These are phyloP conservation scores for Alternaria metachromatica DNA, from an alignment of 2,329 filamentous ascomycete genomes.

Conservation along the genomic window DNA sequence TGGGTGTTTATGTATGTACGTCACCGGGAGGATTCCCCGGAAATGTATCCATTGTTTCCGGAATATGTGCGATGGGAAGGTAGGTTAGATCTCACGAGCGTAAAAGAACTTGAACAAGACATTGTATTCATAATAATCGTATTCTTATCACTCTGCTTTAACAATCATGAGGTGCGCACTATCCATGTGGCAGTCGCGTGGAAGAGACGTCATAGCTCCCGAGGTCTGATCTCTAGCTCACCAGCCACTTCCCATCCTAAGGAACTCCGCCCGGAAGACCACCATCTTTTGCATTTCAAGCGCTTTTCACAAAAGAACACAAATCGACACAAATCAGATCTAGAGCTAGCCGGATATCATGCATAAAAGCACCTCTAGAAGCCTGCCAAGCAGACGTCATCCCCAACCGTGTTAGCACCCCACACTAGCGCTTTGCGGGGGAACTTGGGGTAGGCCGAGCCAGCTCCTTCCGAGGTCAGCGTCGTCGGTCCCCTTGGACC, in stretches of 20 bases:
- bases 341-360: background rate
- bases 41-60: background rate
- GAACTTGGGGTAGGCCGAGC: conserved; percentile 5
- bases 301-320: background rate
- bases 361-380: background rate
- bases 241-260: background rate
- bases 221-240: background rate
- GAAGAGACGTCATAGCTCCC: background rate
- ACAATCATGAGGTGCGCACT: background rate
- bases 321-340: background rate
- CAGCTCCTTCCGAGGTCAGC: conserved; percentile 11
- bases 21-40: background rate
- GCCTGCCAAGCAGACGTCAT: background rate
- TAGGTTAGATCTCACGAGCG: background rate
- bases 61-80: background rate
- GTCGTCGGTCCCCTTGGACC: conserved; percentile 9
- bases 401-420: conserved; percentile 7
- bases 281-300: background rate
- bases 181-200: background rate
- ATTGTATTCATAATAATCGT: too few relatives aligned
- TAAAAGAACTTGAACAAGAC: rapidly evolving
- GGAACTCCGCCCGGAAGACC: background rate
- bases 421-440: conserved; percentile 13
- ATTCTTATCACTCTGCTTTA: background rate
- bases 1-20: background rate